These are phyloP conservation scores for Plectosphaerella plurivora DNA, from an alignment of 2,329 filamentous ascomycete genomes.

Conservation along the genomic window DNA sequence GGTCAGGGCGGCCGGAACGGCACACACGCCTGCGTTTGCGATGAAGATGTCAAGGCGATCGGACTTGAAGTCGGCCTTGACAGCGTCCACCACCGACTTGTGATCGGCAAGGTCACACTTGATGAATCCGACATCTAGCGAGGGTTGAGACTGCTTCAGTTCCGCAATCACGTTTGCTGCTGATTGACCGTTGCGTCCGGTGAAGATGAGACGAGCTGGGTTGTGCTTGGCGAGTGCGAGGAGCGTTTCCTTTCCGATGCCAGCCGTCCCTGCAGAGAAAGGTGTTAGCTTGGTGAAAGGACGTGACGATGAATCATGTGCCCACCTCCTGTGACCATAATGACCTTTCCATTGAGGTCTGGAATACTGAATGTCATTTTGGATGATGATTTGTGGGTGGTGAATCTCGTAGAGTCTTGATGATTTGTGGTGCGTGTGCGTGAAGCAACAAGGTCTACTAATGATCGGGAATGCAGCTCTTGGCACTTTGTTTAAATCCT, in stretches of 20 bases:
- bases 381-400: not conserved
- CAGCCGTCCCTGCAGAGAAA: not conserved
- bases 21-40: conserved; percentile 31
- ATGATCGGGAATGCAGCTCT: too few species aligned
- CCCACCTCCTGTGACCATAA: conserved; percentile 45
- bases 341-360: conserved; percentile 41
- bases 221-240: conserved; percentile 24
- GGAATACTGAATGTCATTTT: conserved; percentile 19
- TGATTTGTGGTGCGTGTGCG: too few species aligned
- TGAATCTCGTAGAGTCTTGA: too few species aligned
- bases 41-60: conserved; percentile 34
- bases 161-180: conserved; percentile 37
- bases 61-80: conserved; percentile 6
- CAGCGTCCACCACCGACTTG: not conserved
- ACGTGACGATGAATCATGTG: not conserved
- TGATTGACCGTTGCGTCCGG: conserved; percentile 39
- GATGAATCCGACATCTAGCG: conserved; percentile 21
- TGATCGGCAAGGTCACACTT: conserved; percentile 36
- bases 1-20: conserved; percentile 18
- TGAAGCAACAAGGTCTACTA: too few species aligned
- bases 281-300: not conserved
- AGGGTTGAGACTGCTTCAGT: conserved; percentile 9
- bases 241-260: not conserved
- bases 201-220: conserved; percentile 49
- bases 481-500: too few species aligned